Evolutionary conservation across 768 basidiomycete genomes (phyloP), one percentile per base, ranked within the genome.

Genomic region (Termitomyces eurrhizus): DNA sequence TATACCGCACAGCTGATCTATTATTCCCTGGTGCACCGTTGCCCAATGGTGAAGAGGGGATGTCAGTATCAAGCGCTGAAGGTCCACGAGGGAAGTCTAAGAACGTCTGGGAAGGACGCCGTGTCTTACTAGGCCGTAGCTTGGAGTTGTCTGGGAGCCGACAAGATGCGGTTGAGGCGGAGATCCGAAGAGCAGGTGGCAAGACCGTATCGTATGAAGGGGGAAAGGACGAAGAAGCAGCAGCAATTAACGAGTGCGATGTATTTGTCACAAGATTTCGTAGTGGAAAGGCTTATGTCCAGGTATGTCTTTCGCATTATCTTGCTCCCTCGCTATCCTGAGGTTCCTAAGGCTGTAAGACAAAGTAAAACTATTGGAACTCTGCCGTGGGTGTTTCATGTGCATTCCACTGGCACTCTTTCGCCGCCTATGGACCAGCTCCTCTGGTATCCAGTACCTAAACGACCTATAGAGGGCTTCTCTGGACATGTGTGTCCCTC

Each of bases 381-480:
- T 0, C 77, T 95, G 3, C 78, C 84, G 1, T 97, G 94, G 95
- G 67, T 96, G 13, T 92, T 92, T 70, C 85, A 89, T 68, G 87
- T 92, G 7, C 82, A 92, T 61, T 80, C 84, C 0, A 82, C 80
- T 1, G 86, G 88, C 2, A 72, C 80, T 0, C 67, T 90, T 4
- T 77, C 83, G 9, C 75, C 83, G 6, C 90, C 94, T 0, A 78
- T 85, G 37, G 85, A 90, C 59, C 88, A 92, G 49, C 77, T 96
- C 1, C 74, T 95, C 7, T 94, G 95, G 75, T 96, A 92, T 69
- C 95, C 94, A 0, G 77, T 88, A 33, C 93, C 91, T 4, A 80
- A 76, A 49, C 76, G 74, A 16, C 76, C 78, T 2, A 83, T 92
- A 14, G 80, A 81, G 7, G 84, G 78, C 1, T 89, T 94, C 57